These are phyloP conservation scores for Fagopyrum tataricum DNA, from an alignment of 148 eudicot species.

Conservation along the genomic window DNA sequence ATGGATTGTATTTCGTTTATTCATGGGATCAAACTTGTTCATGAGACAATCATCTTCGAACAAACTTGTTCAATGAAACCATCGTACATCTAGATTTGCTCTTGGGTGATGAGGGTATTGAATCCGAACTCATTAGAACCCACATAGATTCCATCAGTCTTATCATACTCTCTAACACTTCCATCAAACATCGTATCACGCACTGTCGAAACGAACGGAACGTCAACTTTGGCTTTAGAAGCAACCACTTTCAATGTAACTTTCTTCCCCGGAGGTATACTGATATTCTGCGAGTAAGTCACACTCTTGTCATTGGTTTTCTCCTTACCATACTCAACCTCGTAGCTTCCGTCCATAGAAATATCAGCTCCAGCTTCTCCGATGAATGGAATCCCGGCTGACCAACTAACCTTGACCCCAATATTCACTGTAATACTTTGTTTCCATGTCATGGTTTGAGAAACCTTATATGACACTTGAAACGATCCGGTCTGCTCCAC, in stretches of 20 bases:
- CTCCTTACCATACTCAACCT: not conserved
- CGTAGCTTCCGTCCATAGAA: not conserved
- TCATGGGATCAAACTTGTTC: no score
- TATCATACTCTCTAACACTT: not conserved
- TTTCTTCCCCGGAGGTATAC: not conserved
- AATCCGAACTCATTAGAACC: not conserved
- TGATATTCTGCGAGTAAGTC: not conserved
- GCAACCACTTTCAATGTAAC: not conserved
- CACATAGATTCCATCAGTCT: not conserved
- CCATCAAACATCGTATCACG: not conserved
- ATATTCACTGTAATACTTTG: not conserved
- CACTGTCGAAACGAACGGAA: not conserved
- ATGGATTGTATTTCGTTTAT: no score
- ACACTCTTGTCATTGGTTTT: not conserved
- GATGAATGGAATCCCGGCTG: not conserved
- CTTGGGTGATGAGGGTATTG: not conserved
- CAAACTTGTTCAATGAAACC: no score
- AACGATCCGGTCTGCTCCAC: not conserved
- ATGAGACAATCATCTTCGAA: no score
- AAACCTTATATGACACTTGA: not conserved
- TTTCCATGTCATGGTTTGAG: not conserved
- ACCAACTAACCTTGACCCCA: not conserved
- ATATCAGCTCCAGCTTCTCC: not conserved
- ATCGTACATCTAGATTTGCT: not conserved
- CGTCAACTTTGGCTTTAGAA: not conserved